These are phyloP conservation scores for Exserohilum turcica DNA, from an alignment of 2,329 filamentous ascomycete genomes.

Conservation along the genomic window DNA sequence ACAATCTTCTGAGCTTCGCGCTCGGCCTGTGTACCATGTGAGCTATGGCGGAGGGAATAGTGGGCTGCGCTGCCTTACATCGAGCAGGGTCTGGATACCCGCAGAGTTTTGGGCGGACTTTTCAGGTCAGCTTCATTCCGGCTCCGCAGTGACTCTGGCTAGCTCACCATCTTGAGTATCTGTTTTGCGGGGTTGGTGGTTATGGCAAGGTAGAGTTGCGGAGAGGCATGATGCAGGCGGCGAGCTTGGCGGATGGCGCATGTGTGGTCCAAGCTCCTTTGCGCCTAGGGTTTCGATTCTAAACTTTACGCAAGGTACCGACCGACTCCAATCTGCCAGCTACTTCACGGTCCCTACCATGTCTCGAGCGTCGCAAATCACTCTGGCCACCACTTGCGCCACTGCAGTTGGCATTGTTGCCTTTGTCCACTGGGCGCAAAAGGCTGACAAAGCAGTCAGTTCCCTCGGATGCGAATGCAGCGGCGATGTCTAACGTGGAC, in stretches of 20 bases:
- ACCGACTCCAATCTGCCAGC: conserved; percentile 1
- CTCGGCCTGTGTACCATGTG: conserved; percentile 72
- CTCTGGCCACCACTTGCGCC: conserved; percentile 76
- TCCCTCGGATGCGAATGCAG: conserved; percentile 6
- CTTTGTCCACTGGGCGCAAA: conserved; percentile 89
- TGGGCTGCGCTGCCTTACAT: conserved; percentile 67
- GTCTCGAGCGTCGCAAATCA: conserved; percentile 89
- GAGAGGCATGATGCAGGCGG: conserved; percentile 33
- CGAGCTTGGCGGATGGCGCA: conserved; percentile 29
- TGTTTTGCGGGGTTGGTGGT: conserved; percentile 19
- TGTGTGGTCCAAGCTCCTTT: conserved; percentile 40
- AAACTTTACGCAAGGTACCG: conserved; percentile 8
- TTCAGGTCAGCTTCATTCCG: conserved; percentile 27
- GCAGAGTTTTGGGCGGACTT: conserved; percentile 98
- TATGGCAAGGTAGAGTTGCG: conserved; percentile 28
- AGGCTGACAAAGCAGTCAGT: conserved; percentile 77
- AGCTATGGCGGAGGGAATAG: conserved; percentile 38
- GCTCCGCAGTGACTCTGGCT: neutral
- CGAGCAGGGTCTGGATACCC: conserved; percentile 97
- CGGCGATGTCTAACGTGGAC: conserved; percentile 26
- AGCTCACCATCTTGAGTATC: conserved; percentile 35
- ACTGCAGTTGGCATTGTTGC: conserved; percentile 77
- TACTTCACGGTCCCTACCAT: conserved; percentile 55
- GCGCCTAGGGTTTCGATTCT: conserved; percentile 22
- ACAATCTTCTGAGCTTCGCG: conserved; percentile 99